phyloP scores from a whole-genome alignment of 2,329 filamentous ascomycete genomes.

The Dendrostoma leiphaemia region DNA sequence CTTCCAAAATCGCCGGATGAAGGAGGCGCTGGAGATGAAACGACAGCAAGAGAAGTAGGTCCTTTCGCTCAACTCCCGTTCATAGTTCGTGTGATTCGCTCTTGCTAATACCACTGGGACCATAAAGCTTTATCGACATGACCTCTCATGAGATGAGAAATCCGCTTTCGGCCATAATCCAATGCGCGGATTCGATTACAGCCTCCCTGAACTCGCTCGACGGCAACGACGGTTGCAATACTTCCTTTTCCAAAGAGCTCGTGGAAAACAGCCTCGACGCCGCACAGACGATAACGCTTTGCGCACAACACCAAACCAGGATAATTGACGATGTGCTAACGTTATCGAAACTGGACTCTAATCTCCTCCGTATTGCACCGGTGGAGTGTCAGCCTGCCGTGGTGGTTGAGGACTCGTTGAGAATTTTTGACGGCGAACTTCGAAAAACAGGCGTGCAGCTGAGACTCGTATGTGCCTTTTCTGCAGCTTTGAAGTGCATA shows the following conservation, averaged over 20 bases:
- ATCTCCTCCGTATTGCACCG: constrained; percentile 69
- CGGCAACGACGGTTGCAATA: constrained; percentile 45
- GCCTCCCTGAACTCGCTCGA: constrained; percentile 37
- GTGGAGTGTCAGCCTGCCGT: constrained; percentile 65
- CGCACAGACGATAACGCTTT: constrained; percentile 78
- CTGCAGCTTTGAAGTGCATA: background rate
- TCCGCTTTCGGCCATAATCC: constrained; percentile 70
- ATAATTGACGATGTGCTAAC: constrained; percentile 76
- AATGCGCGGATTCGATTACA: constrained; percentile 73
- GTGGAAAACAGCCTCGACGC: constrained; percentile 65
- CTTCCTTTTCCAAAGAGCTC: background rate
- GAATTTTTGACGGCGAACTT: constrained; percentile 78
- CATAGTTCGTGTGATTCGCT: too few relatives aligned
- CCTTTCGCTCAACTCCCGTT: too few relatives aligned
- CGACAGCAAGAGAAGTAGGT: constrained; percentile 68
- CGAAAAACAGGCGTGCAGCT: background rate
- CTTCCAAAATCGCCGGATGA: constrained; percentile 72
- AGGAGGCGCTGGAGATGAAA: constrained; percentile 80
- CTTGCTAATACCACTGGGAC: too few relatives aligned
- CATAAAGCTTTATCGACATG: constrained; percentile 73
- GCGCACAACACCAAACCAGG: constrained; percentile 75
- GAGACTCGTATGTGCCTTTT: background rate
- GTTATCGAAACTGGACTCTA: constrained; percentile 73
- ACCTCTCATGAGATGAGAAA: constrained; percentile 77
- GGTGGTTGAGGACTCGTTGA: constrained; percentile 65